Conservation (phyloP, 495 filamentous ascomycete genomes). For the Podospora bellae-mahoneyi region DNA sequence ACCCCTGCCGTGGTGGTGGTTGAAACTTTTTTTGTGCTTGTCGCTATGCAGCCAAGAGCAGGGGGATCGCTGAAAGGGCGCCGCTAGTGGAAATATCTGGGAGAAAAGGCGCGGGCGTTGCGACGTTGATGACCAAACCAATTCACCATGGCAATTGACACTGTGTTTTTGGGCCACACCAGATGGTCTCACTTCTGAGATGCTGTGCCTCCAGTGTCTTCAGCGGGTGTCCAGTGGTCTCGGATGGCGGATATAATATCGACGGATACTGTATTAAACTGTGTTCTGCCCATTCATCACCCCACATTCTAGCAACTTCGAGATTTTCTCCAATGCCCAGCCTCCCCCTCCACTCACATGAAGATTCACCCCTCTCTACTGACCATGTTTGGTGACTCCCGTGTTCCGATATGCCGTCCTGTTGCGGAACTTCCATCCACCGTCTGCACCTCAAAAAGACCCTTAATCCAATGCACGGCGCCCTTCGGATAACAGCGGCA, state of each 20-base stretch:
- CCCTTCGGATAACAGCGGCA: slow-evolving; percentile 12
- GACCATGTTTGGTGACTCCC: neutral
- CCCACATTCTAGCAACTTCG: slow-evolving; percentile 6
- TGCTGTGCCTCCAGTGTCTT: neutral
- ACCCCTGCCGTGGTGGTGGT: neutral
- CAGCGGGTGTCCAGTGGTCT: slow-evolving; percentile 1
- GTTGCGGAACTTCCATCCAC: neutral
- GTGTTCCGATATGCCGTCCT: neutral
- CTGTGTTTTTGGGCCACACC: neutral
- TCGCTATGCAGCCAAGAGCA: neutral
- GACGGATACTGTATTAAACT: neutral
- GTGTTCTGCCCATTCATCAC: neutral
- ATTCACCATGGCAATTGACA: neutral
- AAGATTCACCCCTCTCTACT: neutral
- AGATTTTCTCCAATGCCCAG: neutral
- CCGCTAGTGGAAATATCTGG: neutral
- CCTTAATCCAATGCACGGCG: neutral
- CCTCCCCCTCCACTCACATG: neutral
- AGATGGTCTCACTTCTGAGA: neutral
- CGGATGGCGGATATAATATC: neutral
- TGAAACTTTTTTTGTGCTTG: neutral
- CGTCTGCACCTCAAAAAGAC: neutral
- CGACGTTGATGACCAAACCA: neutral
- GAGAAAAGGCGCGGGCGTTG: neutral
- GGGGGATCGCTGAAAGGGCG: slow-evolving; percentile 6